A percentile compares a stretch with the other conserved stretches of the same genome.
These are phyloP conservation scores for Colletotrichum gigasporum DNA, from an alignment of 2,329 filamentous ascomycete species.

Conservation along the genomic window DNA sequence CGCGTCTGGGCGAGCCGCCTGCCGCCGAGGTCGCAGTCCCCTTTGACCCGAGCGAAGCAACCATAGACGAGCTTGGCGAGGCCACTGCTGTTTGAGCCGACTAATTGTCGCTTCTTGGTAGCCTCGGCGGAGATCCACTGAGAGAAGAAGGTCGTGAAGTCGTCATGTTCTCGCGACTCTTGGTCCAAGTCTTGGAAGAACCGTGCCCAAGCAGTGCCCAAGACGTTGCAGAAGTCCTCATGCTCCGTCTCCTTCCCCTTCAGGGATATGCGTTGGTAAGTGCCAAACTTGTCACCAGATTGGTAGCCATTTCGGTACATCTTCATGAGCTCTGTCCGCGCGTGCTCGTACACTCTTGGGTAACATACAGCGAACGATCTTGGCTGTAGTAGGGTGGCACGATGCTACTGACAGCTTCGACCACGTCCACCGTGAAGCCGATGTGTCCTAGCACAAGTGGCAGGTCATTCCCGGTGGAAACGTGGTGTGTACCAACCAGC, in stretches of 20 bases:
- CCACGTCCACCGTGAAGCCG: background rate
- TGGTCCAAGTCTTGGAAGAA: no score
- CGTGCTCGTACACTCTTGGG: background rate
- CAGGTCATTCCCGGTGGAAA: background rate
- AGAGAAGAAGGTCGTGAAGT: background rate
- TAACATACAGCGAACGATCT: background rate
- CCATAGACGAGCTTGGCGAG: background rate
- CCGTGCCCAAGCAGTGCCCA: background rate
- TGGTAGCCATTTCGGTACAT: background rate
- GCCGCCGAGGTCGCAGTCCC: background rate
- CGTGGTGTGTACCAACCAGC: background rate
- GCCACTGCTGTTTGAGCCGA: background rate
- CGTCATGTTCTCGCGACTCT: background rate
- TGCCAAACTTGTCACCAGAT: background rate
- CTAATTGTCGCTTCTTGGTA: background rate
- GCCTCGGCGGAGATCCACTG: background rate
- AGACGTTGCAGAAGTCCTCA: background rate
- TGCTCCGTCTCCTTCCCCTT: background rate
- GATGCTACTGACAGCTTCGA: background rate
- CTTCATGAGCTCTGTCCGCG: background rate
- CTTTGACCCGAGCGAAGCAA: background rate
- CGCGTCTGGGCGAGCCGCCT: background rate
- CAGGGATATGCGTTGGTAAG: background rate
- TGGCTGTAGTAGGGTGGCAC: background rate
- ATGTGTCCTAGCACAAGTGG: conserved; percentile 5